These are phyloP conservation scores for Aspergillus diversus DNA, from an alignment of 495 filamentous ascomycete genomes.

Conservation along the genomic window DNA sequence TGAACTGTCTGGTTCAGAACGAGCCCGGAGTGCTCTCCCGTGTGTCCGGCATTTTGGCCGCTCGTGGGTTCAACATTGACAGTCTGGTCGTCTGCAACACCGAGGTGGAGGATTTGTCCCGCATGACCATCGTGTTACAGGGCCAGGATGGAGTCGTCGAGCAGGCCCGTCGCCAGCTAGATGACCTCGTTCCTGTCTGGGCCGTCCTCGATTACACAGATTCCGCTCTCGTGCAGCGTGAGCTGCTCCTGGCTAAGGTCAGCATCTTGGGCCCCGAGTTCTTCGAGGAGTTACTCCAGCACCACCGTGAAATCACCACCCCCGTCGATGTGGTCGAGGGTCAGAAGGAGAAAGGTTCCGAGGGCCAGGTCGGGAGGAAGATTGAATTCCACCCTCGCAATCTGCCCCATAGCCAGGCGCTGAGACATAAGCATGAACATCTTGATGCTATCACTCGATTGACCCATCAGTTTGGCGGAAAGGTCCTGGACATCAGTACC, in stretches of 20 bases:
- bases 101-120: conserved; percentile 94
- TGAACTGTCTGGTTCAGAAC: conserved; percentile 99
- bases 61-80: conserved; percentile 98
- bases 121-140: conserved; percentile 97
- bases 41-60: conserved; percentile 94
- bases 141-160: conserved; percentile 98
- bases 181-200: conserved; percentile 97
- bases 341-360: conserved; percentile 35
- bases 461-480: conserved; percentile 96
- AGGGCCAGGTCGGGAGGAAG: conserved; percentile 32
- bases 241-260: conserved; percentile 94
- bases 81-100: conserved; percentile 96
- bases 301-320: conserved; percentile 78
- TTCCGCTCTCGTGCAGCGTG: conserved; percentile 92
- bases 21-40: conserved; percentile 96
- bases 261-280: conserved; percentile 95
- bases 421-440: conserved; percentile 97
- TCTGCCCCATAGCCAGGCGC: conserved; percentile 80
- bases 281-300: conserved; percentile 92
- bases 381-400: conserved; percentile 78
- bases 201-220: conserved; percentile 95
- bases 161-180: conserved; percentile 92
- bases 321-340: conserved; percentile 39
- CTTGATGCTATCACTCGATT: conserved; percentile 91
- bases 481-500: conserved; percentile 95